phyloP scores from a whole-genome alignment of 2,329 filamentous ascomycete genomes.

The Pezizomycotina sp. region DNA sequence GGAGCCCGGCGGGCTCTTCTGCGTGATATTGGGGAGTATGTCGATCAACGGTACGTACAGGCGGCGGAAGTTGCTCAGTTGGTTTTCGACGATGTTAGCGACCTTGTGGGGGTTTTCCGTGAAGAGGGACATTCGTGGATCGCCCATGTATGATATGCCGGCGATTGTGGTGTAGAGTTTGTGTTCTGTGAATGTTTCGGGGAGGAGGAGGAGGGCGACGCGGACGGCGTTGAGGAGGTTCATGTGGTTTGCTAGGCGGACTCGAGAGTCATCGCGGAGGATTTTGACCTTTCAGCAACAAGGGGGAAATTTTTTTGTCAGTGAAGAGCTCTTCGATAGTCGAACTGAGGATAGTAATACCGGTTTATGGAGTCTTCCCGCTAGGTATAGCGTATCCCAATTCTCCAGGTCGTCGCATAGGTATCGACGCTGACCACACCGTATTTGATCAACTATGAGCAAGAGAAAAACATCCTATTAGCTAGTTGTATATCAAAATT shows the following conservation, averaged over 20 bases:
- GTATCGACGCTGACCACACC: conserved; percentile 91
- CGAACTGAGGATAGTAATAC: too few species aligned
- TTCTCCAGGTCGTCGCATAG: conserved; percentile 62
- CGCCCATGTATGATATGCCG: conserved; percentile 81
- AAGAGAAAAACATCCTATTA: neutral
- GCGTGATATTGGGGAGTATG: conserved; percentile 74
- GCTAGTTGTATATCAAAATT: neutral
- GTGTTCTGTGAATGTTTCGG: conserved; percentile 66
- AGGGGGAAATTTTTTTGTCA: too few species aligned
- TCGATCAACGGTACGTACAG: conserved; percentile 81
- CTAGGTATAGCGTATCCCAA: conserved; percentile 93
- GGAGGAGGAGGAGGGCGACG: conserved; percentile 73
- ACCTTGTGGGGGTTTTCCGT: conserved; percentile 89
- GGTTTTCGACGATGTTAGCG: conserved; percentile 79
- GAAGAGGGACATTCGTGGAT: conserved; percentile 83
- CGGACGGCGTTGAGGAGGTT: conserved; percentile 86
- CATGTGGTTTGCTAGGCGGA: conserved; percentile 87
- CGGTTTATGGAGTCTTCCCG: conserved; percentile 86
- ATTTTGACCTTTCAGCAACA: conserved; percentile 59
- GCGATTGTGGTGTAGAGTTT: conserved; percentile 84
- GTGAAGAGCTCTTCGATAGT: too few species aligned
- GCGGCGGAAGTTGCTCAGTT: conserved; percentile 77
- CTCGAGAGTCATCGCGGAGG: conserved; percentile 75
- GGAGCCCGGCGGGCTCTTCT: conserved; percentile 45
- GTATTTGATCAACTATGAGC: conserved; percentile 69